A percentile compares a stretch with the other conserved stretches of the same genome.
These are phyloP conservation scores for Didymellaceae sp. DNA, from an alignment of 2,329 filamentous ascomycete species.

Conservation along the genomic window DNA sequence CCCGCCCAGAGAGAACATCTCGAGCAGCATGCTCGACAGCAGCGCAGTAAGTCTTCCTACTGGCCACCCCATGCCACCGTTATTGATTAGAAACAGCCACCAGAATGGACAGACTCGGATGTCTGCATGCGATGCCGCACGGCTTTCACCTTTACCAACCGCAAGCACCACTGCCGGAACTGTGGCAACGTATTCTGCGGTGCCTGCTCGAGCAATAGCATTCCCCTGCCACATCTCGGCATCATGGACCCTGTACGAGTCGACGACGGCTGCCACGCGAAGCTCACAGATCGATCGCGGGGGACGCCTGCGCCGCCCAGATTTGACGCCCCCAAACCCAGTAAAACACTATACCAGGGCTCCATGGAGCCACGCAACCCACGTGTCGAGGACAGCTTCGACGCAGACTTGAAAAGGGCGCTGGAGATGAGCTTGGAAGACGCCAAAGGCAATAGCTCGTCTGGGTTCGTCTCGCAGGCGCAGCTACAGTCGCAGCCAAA, in stretches of 20 bases:
- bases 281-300: conserved; percentile 76
- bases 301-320: conserved; percentile 51
- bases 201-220: conserved; percentile 86
- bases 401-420: conserved; percentile 92
- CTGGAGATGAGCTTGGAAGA: conserved; percentile 98
- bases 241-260: conserved; percentile 91
- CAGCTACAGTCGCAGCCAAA: conserved; percentile 53
- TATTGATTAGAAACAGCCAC: too few species aligned
- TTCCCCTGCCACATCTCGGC: conserved; percentile 89
- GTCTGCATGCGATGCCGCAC: conserved; percentile 98
- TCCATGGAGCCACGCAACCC: conserved; percentile 91
- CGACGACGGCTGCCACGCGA: conserved; percentile 93
- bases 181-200: conserved; percentile 98
- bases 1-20: conserved; percentile 81
- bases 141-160: conserved; percentile 94
- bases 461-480: conserved; percentile 74
- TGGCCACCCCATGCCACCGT: too few species aligned
- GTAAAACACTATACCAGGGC: conserved; percentile 68
- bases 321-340: conserved; percentile 57
- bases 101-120: conserved; percentile 97
- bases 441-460: conserved; percentile 73
- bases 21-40: conserved; percentile 98
- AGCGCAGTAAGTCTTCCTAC: conserved; percentile 82
- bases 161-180: conserved; percentile 97
- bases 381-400: conserved; percentile 86